Conservation (phyloP, 768 basidiomycete species). For the Leccinum truebloodii region DNA sequence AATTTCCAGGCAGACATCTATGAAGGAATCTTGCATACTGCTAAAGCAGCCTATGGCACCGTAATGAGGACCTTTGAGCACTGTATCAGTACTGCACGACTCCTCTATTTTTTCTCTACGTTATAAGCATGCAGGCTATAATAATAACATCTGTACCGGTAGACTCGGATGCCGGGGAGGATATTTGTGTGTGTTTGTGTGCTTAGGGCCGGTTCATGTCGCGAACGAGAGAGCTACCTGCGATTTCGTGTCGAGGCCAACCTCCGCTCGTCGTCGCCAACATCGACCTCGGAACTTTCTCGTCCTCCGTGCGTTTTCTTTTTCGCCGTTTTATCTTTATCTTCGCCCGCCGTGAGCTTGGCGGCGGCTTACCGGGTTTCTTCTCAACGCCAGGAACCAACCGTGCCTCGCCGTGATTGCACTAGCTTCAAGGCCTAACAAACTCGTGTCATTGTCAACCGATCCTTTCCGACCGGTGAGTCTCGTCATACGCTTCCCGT, state of each 20-base stretch:
- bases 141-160: slow-evolving; percentile 24
- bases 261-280: slow-evolving; percentile 32
- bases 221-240: slow-evolving; percentile 21
- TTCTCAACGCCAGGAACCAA: slow-evolving; percentile 24
- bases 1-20: slow-evolving; percentile 15
- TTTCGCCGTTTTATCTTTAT: slow-evolving; percentile 3
- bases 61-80: slow-evolving; percentile 30
- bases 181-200: slow-evolving; percentile 34
- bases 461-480: slow-evolving; percentile 27
- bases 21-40: slow-evolving; percentile 33
- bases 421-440: slow-evolving; percentile 26
- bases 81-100: slow-evolving; percentile 35
- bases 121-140: slow-evolving; percentile 25
- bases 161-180: neutral
- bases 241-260: slow-evolving; percentile 31
- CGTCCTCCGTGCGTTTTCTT: slow-evolving; percentile 20
- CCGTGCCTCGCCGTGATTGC: slow-evolving; percentile 31
- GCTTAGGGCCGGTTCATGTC: slow-evolving; percentile 36
- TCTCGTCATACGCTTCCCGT: neutral
- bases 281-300: slow-evolving; percentile 25
- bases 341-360: neutral
- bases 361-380: slow-evolving; percentile 24
- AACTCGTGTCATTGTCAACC: slow-evolving; percentile 19
- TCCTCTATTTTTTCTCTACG: slow-evolving; percentile 17
- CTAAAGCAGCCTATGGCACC: slow-evolving; percentile 24